Conservation (phyloP, 2,329 filamentous ascomycete species). For the Nemania sp. region DNA sequence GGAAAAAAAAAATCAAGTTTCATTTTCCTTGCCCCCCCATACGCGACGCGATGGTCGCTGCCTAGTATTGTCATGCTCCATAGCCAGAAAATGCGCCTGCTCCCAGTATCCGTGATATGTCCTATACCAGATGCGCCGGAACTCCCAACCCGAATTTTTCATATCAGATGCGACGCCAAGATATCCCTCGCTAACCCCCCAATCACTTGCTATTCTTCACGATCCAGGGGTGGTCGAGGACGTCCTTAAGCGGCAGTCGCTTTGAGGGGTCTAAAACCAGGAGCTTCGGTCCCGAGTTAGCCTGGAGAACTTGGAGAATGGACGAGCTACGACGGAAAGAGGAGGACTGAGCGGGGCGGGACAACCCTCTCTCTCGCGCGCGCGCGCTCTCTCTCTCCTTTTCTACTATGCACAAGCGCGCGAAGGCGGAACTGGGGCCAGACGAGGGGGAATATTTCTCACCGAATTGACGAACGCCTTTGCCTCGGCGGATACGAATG, state of each 20-base stretch:
- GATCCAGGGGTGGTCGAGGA: constrained; percentile 93
- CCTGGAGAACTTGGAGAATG: constrained; percentile 15
- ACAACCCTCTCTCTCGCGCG: no score
- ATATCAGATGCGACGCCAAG: background rate
- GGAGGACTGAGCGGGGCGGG: background rate
- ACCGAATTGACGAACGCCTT: constrained; percentile 90
- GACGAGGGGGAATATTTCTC: constrained; percentile 41
- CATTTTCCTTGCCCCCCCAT: no score
- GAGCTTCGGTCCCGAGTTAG: constrained; percentile 54
- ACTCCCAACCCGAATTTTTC: background rate
- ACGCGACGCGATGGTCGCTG: no score
- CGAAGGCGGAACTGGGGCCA: no score
- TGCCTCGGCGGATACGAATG: constrained; percentile 81
- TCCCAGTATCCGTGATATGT: no score
- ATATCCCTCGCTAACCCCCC: constrained; percentile 50
- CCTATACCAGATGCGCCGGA: background rate
- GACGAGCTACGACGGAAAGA: background rate
- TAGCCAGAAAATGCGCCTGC: no score
- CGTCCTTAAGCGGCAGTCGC: constrained; percentile 83
- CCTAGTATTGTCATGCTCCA: no score
- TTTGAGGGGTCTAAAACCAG: constrained; percentile 92
- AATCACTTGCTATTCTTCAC: constrained; percentile 85
- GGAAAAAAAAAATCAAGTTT: no score
- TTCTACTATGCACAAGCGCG: no score
- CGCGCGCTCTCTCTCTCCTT: background rate